Evolutionary conservation across 1,284 basidiomycete species (phyloP), one percentile per base, ranked within the genome.

Genomic region (Trametes sp.): DNA sequence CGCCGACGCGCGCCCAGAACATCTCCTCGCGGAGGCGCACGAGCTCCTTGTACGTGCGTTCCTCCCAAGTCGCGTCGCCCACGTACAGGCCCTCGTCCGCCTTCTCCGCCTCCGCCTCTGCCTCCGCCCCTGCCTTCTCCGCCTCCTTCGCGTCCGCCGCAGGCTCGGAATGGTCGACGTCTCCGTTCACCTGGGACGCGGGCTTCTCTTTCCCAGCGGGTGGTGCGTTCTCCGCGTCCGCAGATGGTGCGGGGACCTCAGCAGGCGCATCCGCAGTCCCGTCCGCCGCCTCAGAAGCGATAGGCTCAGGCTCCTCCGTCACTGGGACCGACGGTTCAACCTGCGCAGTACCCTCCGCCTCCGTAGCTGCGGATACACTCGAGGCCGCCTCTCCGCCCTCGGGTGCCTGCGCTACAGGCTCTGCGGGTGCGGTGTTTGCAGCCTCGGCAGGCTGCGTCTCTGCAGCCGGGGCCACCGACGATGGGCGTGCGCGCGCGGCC

Each of bases 1-100:
- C 87, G 1, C 95, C 95, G 35, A 95, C 79, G 57, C 94, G 80
- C 36, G 94, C 90, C 87, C 88, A 94, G 78, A 93, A 96, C 91
- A 97, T 95, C 56, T 91, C 90, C 77, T 97, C 94, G 70, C 90
- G 89, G 67, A 98, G 75, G 59, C 84, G 84, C 9, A 92, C 82
- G 16, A 98, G 77, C 78, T 94, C 90, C 70, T 87, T 90, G 94
- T 95, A 98, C 44, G 92, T 90, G 63, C 90, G 85, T 73, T 94
- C 93, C 77, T 97, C 96, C 95, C 95, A 97, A 2, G 87, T 90
- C 24, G 85, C 79, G 44, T 89, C 86, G 19, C 87, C 84, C 23
- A 88, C 81, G 62, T 71, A 75, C 26, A 63, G 49, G 2, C 69
- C 65, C 21, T 62, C 38, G 41, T 70, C 71, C 14, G 38, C 52